These are phyloP conservation scores for Gaeumannomyces sp. DNA, from an alignment of 2,329 filamentous ascomycete genomes.

Conservation along the genomic window DNA sequence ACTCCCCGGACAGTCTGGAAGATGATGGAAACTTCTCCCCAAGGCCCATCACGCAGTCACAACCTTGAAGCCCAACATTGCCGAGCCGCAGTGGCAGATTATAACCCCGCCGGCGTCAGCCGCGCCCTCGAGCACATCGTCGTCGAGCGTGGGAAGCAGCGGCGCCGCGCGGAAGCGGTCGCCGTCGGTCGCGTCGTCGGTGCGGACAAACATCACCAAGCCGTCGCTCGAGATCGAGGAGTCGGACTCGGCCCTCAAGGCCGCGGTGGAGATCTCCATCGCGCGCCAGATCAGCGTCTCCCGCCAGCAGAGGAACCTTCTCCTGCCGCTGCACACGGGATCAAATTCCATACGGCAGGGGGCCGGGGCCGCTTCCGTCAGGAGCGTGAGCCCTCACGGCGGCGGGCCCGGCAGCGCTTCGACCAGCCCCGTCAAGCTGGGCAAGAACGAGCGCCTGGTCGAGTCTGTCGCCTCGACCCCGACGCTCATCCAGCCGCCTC, in stretches of 20 bases:
- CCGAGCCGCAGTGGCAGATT: constrained; percentile 43
- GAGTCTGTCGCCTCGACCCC: constrained; percentile 39
- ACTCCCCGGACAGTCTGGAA: constrained; percentile 31
- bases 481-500: constrained; percentile 34
- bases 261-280: constrained; percentile 60
- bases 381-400: constrained; percentile 6
- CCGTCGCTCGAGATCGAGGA: constrained; percentile 32
- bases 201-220: constrained; percentile 27
- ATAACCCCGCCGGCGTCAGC: constrained; percentile 32
- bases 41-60: constrained; percentile 13
- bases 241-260: constrained; percentile 37
- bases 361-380: constrained; percentile 10
- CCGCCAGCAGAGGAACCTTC: constrained; percentile 51
- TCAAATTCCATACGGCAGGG: constrained; percentile 18
- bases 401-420: constrained; percentile 14
- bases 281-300: constrained; percentile 63
- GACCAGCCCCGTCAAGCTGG: constrained; percentile 18
- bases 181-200: constrained; percentile 26
- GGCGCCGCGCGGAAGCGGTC: constrained; percentile 12
- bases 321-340: constrained; percentile 43
- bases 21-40: not conserved
- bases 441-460: constrained; percentile 28
- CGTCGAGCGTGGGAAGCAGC: constrained; percentile 15
- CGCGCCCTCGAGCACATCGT: constrained; percentile 23
- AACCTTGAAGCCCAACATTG: constrained; percentile 29